Percentiles rank a stretch among this genome's conserved stretches.
Conservation (phyloP, 208 protist species). For the Acanthamoeba quina region DNA sequence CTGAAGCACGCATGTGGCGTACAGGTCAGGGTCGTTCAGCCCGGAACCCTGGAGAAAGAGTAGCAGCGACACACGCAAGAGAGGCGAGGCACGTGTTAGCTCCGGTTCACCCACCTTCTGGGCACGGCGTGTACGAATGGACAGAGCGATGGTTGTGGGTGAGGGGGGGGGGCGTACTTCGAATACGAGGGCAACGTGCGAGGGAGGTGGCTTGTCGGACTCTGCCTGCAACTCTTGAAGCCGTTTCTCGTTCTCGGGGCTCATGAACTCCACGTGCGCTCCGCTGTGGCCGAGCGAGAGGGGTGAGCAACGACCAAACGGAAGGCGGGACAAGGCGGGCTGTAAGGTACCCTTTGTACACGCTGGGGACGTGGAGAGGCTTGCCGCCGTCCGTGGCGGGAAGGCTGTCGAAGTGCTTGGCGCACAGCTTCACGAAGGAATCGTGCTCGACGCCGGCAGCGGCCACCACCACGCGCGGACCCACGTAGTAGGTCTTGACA, state of each 20-base stretch:
- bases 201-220: conserved; percentile 21
- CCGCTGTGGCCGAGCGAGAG: conserved; percentile 34
- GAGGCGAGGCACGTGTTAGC: neutral
- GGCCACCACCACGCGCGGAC: conserved; percentile 76
- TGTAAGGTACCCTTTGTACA: neutral
- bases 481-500: conserved; percentile 53
- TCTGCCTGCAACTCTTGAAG: conserved; percentile 25
- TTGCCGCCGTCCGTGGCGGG: neutral
- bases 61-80: neutral
- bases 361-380: neutral
- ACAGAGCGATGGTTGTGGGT: no score
- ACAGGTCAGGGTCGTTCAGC: conserved; percentile 80
- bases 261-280: conserved; percentile 18
- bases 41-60: neutral
- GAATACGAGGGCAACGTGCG: conserved; percentile 70
- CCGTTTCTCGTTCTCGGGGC: neutral
- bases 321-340: neutral
- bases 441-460: conserved; percentile 83
- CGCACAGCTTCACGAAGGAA: conserved; percentile 75
- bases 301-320: neutral
- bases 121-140: no score
- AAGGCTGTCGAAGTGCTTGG: conserved; percentile 71
- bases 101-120: no score
- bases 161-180: conserved; percentile 11
- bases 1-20: conserved; percentile 79